phyloP scores from a whole-genome alignment of 2,329 filamentous ascomycete genomes.

The Penicillium sp. region DNA sequence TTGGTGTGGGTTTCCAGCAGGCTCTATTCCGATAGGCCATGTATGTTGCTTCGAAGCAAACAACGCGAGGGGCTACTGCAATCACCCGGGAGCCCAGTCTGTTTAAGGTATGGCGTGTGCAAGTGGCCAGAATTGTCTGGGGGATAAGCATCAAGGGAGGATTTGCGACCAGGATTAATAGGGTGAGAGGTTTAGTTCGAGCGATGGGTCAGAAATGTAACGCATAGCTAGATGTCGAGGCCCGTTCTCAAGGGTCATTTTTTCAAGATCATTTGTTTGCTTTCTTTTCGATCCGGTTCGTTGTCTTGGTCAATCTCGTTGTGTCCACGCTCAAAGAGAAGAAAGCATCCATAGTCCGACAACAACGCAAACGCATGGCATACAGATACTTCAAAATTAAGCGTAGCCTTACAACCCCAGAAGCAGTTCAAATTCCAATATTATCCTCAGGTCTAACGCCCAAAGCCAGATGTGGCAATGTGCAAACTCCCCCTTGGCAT shows the following conservation, averaged over 20 bases:
- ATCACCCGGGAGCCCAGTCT: not conserved
- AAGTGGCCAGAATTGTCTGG: constrained; percentile 7
- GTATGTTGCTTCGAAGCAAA: not conserved
- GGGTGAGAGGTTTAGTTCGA: not conserved
- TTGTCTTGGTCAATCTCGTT: too few relatives aligned
- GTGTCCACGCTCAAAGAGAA: not conserved
- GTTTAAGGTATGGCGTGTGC: not conserved
- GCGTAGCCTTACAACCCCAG: not conserved
- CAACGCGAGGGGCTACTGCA: constrained; percentile 4
- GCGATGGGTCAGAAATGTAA: constrained; percentile 6
- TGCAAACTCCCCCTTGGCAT: constrained; percentile 17
- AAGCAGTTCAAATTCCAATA: not conserved
- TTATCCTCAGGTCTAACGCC: not conserved
- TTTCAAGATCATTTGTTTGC: too few relatives aligned
- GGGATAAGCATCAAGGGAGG: constrained; percentile 7
- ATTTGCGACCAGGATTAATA: not conserved
- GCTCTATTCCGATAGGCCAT: constrained; percentile 4
- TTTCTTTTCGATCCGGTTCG: too few relatives aligned
- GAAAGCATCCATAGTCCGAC: not conserved
- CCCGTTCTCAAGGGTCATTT: not conserved
- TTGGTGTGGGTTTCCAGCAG: not conserved
- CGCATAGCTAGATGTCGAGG: not conserved
- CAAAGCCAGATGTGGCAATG: constrained; percentile 1
- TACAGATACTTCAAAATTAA: not conserved
- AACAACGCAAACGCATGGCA: too few relatives aligned